Conservation (phyloP, 164 flowering plant genomes). For the Litsea cubeba region DNA sequence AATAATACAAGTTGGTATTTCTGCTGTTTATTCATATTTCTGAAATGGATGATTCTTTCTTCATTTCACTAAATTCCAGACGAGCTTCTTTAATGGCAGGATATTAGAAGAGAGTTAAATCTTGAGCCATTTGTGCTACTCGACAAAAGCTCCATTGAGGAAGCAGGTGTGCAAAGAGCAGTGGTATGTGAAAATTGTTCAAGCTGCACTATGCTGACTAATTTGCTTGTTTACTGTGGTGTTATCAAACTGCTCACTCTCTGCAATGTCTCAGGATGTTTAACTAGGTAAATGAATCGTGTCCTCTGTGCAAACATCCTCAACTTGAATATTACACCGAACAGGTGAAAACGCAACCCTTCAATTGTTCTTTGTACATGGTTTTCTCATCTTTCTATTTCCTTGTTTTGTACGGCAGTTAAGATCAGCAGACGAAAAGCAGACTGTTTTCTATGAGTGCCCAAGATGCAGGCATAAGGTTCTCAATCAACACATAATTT, state of each 20-base stretch:
- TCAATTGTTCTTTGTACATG: background rate
- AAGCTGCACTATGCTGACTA: background rate
- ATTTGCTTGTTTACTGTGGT: background rate
- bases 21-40: too few relatives aligned
- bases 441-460: conserved; percentile 52
- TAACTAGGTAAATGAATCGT: conserved; percentile 22
- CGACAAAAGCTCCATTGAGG: conserved; percentile 23
- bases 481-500: conserved; percentile 30
- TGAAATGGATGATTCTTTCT: background rate
- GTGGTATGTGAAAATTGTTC: conserved; percentile 23
- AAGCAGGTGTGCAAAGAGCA: conserved; percentile 23
- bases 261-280: background rate
- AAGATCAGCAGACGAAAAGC: conserved; percentile 80
- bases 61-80: background rate
- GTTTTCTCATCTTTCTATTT: background rate
- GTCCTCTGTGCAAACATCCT: conserved; percentile 29
- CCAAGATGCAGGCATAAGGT: conserved; percentile 37
- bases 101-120: conserved; percentile 47
- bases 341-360: conserved; percentile 23
- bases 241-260: background rate
- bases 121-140: conserved; percentile 38
- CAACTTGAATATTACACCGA: conserved; percentile 27
- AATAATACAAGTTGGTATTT: too few relatives aligned
- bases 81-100: conserved; percentile 26
- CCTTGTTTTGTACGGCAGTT: conserved; percentile 27